Base-by-base conservation (phyloP, 208 protist species). In the Angomonas deanei region DNA sequence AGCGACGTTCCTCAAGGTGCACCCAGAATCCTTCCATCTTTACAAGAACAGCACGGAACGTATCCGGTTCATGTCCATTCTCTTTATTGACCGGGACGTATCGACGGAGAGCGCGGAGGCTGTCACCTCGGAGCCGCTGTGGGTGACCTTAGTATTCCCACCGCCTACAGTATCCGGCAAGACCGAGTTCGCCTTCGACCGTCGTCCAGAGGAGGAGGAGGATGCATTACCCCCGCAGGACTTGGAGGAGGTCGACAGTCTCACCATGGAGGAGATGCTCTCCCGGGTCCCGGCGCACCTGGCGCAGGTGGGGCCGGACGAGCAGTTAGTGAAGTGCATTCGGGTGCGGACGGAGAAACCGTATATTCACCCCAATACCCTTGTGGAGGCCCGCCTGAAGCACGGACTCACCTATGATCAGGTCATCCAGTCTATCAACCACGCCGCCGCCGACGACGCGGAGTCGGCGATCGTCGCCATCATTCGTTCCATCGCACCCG, bases 371-470 rank as follows among this genome's bases (percentile, higher is more conserved):
- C 82, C 82, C 10, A 59, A 64, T 19, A 75, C 74, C 46, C 81
- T 93, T 34, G 76, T 88, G 21, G 78, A 82, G 21, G 78, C 70
- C 15, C 71, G 72, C 33, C 50, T 23, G 50, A 31, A 55, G 69
- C 68, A 83, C 42, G 87, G 83, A 26, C 71, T 86, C 42, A 83
- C 66, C 31, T 88, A 80, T 70, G 76, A 91, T 26, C 68, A 90
- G 30, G 72, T 84, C 33, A 87, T 93, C 23, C 47, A 71, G 36
- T 68, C 67, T 23, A 52, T 80, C 60, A 64, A 80, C 33, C 34
- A 8, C 27, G 30, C 24, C 30, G 54, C 54, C 4, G 54, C 30
- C 10, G 54, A 59, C 31, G 54, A 59, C 54, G 4, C 23, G 17
- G 68, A 62, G 53, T 68, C 72, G 34, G 27, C 33, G 34, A 58